A percentile compares a stretch with the other conserved stretches of the same genome.
Evolutionary conservation across 1,284 basidiomycete species (phyloP).

Genomic region (Cryptococcus sp.): DNA sequence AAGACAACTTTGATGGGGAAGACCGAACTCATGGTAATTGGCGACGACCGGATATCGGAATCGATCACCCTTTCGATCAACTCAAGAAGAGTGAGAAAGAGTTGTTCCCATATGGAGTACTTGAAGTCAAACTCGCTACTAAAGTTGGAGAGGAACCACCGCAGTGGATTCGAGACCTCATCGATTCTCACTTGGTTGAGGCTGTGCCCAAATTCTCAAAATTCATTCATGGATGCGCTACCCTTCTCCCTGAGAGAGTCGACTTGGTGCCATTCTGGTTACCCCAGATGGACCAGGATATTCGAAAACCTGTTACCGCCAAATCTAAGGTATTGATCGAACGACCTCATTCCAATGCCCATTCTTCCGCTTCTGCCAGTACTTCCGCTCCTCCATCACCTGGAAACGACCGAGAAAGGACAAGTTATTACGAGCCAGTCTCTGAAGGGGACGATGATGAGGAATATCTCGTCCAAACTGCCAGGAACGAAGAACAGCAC

Average conservation of each 20-base stretch:
- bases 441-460: slow-evolving; percentile 78
- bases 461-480: slow-evolving; percentile 61
- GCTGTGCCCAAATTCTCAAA: slow-evolving; percentile 81
- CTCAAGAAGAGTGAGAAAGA: slow-evolving; percentile 77
- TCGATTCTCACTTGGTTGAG: slow-evolving; percentile 89
- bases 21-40: slow-evolving; percentile 80
- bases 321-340: slow-evolving; percentile 62
- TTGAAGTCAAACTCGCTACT: slow-evolving; percentile 97
- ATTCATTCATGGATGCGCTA: slow-evolving; percentile 96
- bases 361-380: slow-evolving; percentile 42
- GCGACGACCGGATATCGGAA: slow-evolving; percentile 89
- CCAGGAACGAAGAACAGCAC: slow-evolving; percentile 70
- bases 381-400: slow-evolving; percentile 48
- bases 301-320: slow-evolving; percentile 80
- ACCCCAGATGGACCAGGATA: slow-evolving; percentile 78
- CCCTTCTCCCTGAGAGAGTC: slow-evolving; percentile 85
- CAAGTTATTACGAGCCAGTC: slow-evolving; percentile 70
- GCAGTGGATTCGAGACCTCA: slow-evolving; percentile 91
- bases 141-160: slow-evolving; percentile 95
- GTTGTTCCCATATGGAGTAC: slow-evolving; percentile 84
- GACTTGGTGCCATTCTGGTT: slow-evolving; percentile 99
- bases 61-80: slow-evolving; percentile 84
- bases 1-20: slow-evolving; percentile 93
- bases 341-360: slow-evolving; percentile 55
- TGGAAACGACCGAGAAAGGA: background rate